Conservation (phyloP, 768 basidiomycete genomes). For the Wakefieldia striispora region DNA sequence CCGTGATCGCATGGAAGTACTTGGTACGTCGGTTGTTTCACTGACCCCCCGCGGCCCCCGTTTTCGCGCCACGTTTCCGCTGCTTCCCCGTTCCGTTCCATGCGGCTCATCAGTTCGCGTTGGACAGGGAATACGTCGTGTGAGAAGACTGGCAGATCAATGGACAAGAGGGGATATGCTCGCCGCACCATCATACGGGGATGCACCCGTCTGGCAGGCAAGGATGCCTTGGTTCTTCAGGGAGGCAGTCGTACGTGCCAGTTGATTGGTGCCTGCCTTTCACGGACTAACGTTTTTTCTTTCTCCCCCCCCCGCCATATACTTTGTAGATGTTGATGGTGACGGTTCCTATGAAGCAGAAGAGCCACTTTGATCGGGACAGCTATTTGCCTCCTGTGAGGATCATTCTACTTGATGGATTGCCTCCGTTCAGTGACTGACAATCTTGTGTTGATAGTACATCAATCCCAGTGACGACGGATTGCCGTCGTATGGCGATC, state of each 20-base stretch:
- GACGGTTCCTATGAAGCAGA: constrained; percentile 33
- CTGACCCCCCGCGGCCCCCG: too few species aligned
- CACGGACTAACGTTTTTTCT: background rate
- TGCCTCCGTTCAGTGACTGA: background rate
- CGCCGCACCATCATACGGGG: constrained; percentile 20
- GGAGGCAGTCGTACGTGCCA: constrained; percentile 33
- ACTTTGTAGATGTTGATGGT: constrained; percentile 37
- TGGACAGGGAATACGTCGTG: constrained; percentile 42
- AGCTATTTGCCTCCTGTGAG: constrained; percentile 44
- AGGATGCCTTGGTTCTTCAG: constrained; percentile 39
- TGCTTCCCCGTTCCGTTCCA: background rate
- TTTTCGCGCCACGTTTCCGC: too few species aligned
- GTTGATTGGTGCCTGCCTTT: background rate
- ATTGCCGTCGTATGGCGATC: constrained; percentile 30
- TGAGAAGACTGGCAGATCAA: constrained; percentile 34
- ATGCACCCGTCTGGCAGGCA: constrained; percentile 42
- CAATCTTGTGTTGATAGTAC: constrained; percentile 28
- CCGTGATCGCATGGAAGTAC: constrained; percentile 48
- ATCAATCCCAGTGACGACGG: constrained; percentile 39
- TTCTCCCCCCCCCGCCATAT: background rate
- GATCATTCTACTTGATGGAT: background rate
- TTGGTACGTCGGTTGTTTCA: constrained; percentile 29
- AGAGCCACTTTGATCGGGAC: constrained; percentile 40
- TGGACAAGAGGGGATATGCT: constrained; percentile 42
- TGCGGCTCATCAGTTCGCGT: background rate